Percentiles rank a stretch among this genome's conserved stretches.
phyloP scores from a whole-genome alignment of 2,329 filamentous ascomycete genomes.

The Trichoderma sp. region DNA sequence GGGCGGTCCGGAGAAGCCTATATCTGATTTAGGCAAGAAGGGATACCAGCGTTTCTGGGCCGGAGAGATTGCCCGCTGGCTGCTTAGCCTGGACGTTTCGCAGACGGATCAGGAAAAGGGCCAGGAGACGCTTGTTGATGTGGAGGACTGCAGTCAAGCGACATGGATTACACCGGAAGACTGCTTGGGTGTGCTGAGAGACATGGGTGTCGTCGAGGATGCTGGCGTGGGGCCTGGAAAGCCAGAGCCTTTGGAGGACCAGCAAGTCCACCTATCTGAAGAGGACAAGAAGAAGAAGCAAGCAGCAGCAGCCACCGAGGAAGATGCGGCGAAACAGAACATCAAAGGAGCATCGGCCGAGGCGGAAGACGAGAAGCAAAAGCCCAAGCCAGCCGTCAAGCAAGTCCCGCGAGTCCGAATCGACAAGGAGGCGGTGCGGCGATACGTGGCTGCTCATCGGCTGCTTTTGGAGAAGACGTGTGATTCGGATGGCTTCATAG shows the following conservation, averaged over 20 bases:
- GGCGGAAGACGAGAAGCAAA: conserved; percentile 27
- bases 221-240: conserved; percentile 48
- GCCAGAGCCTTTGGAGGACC: conserved; percentile 26
- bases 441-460: conserved; percentile 62
- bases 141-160: conserved; percentile 68
- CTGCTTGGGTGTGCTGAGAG: conserved; percentile 71
- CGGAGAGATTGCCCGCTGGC: conserved; percentile 73
- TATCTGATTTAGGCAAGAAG: conserved; percentile 78
- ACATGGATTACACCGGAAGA: conserved; percentile 88
- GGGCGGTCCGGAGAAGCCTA: conserved; percentile 90
- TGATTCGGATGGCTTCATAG: conserved; percentile 70
- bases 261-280: background rate
- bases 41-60: conserved; percentile 87
- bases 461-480: conserved; percentile 66
- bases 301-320: conserved; percentile 24
- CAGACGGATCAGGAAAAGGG: conserved; percentile 23
- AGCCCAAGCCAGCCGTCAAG: conserved; percentile 29
- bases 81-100: conserved; percentile 47
- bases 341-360: conserved; percentile 18
- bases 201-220: conserved; percentile 71
- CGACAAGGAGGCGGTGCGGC: conserved; percentile 56
- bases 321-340: conserved; percentile 15
- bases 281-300: conserved; percentile 19
- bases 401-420: conserved; percentile 48
- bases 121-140: conserved; percentile 53